Conservation (phyloP, 176 grass and related monocot species). For the Oryza brachyantha region DNA sequence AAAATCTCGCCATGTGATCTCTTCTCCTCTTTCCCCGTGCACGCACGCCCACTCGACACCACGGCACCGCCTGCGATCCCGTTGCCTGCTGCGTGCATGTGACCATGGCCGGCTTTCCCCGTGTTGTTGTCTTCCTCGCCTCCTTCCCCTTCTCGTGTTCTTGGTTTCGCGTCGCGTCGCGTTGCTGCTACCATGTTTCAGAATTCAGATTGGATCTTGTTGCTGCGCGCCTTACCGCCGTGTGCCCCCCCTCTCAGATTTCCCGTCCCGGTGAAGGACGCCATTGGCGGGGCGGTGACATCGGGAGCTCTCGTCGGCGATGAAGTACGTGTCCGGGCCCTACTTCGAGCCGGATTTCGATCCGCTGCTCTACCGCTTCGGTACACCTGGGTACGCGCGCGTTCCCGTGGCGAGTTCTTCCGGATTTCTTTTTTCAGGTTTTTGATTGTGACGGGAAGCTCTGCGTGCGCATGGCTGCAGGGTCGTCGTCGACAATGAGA, state of each 20-base stretch:
- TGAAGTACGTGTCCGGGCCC: constrained; percentile 57
- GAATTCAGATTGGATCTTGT: no score
- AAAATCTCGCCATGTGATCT: neutral
- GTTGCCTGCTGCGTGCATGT: constrained; percentile 13
- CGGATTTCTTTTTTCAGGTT: neutral
- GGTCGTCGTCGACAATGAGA: constrained; percentile 74
- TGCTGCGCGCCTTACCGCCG: neutral
- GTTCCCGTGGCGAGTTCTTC: neutral
- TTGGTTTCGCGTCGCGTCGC: neutral
- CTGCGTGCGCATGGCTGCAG: constrained; percentile 28
- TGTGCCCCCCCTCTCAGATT: constrained; percentile 9
- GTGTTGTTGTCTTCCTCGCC: neutral
- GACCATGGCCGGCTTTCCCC: constrained; percentile 19
- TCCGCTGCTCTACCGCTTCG: constrained; percentile 48
- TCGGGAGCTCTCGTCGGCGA: neutral
- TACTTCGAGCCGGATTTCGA: constrained; percentile 90
- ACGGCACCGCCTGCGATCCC: neutral
- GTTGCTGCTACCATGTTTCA: no score
- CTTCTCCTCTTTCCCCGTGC: neutral
- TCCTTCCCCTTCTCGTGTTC: neutral
- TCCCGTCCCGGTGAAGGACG: neutral
- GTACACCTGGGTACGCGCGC: constrained; percentile 41
- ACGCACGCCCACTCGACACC: neutral
- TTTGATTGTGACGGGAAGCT: neutral
- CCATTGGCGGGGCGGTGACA: neutral